phyloP scores from a whole-genome alignment of 2,329 filamentous ascomycete species.

The Fusarium sp. region DNA sequence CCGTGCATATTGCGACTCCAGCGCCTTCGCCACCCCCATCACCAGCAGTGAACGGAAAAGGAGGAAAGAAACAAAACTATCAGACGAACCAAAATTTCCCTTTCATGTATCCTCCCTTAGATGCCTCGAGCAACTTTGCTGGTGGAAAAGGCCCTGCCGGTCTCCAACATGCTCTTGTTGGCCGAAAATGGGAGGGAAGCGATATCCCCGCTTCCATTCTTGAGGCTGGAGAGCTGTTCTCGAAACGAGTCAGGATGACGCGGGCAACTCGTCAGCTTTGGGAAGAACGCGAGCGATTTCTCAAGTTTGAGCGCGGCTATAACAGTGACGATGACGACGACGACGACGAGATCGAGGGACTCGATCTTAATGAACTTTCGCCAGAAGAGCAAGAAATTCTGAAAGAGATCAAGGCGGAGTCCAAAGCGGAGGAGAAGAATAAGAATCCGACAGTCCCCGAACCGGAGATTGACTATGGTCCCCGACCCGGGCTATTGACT shows the following conservation, averaged over 20 bases:
- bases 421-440: constrained; percentile 46
- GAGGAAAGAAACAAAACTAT: constrained; percentile 98
- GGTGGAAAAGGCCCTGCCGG: constrained; percentile 90
- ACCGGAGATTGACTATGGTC: constrained; percentile 60
- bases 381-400: constrained; percentile 57
- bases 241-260: constrained; percentile 89
- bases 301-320: constrained; percentile 94
- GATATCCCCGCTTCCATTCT: constrained; percentile 95
- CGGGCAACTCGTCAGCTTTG: constrained; percentile 92
- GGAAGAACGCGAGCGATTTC: constrained; percentile 91
- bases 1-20: constrained; percentile 98
- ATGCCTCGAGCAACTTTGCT: constrained; percentile 87
- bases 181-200: constrained; percentile 90
- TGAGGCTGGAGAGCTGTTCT: constrained; percentile 93
- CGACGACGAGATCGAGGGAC: constrained; percentile 61
- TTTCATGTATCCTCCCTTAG: constrained; percentile 94
- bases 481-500: constrained; percentile 61
- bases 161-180: constrained; percentile 82
- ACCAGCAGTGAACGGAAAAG: constrained; percentile 87
- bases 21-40: constrained; percentile 96
- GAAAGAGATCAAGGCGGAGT: constrained; percentile 58
- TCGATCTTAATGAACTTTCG: constrained; percentile 61
- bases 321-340: constrained; percentile 64
- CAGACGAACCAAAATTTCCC: constrained; percentile 99
- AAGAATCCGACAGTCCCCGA: constrained; percentile 37